These are phyloP conservation scores for Fusarium papillatum DNA, from an alignment of 2,329 filamentous ascomycete species.

Conservation along the genomic window DNA sequence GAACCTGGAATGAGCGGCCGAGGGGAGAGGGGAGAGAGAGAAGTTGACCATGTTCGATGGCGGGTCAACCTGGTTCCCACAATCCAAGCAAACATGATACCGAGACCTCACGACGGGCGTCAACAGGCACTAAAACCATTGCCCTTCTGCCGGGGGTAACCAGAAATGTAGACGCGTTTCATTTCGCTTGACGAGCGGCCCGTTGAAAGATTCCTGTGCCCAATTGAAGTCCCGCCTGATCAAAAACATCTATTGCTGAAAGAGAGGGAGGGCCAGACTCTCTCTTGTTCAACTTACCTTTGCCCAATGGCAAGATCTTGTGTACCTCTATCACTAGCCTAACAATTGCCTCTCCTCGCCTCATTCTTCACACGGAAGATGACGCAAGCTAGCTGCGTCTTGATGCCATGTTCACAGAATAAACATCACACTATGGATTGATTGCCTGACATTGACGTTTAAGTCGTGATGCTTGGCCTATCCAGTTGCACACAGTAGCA, in stretches of 20 bases:
- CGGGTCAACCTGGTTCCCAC: constrained; percentile 5
- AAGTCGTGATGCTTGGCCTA: not conserved
- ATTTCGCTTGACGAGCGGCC: not conserved
- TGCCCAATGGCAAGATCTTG: not conserved
- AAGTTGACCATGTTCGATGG: not conserved
- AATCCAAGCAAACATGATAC: not conserved
- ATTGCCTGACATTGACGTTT: not conserved
- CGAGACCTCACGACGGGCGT: constrained; percentile 2
- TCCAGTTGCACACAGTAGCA: not conserved
- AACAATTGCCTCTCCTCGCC: not conserved
- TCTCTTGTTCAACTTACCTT: not conserved
- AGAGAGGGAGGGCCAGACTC: not conserved
- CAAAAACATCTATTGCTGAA: not conserved
- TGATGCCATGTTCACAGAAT: not conserved
- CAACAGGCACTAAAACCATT: not conserved
- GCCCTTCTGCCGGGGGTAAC: not conserved
- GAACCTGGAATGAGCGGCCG: not conserved
- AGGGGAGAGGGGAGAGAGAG: not conserved
- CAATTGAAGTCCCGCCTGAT: not conserved
- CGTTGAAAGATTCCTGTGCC: not conserved
- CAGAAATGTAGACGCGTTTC: not conserved
- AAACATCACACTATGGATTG: not conserved
- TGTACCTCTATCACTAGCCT: not conserved
- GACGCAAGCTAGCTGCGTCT: not conserved
- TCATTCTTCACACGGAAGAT: not conserved